Conservation (phyloP, 129 eudicot species). For the Escallonia herrerae region DNA sequence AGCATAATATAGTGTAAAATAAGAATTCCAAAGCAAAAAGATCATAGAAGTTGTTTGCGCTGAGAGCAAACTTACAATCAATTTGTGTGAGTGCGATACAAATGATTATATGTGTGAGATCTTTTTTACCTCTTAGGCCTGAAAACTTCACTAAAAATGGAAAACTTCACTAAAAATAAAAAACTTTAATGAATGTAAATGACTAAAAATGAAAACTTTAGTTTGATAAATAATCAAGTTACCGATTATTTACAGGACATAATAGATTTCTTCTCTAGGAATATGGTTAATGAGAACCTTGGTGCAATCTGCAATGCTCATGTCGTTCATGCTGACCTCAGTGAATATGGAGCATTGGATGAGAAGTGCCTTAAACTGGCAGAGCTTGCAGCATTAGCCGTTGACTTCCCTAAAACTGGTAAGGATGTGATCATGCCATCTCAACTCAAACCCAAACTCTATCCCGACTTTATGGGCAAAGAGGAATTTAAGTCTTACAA, state of each 20-base stretch:
- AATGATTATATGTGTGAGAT: too few relatives aligned
- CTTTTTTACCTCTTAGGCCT: too few relatives aligned
- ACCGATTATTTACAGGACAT: slow-evolving; percentile 42
- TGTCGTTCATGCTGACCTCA: slow-evolving; percentile 71
- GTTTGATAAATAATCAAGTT: too few relatives aligned
- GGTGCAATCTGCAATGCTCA: slow-evolving; percentile 81
- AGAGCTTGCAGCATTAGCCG: slow-evolving; percentile 65
- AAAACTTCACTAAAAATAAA: too few relatives aligned
- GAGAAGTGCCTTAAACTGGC: slow-evolving; percentile 57
- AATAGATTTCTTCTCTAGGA: slow-evolving; percentile 46
- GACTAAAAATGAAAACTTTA: too few relatives aligned
- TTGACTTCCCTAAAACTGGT: slow-evolving; percentile 79
- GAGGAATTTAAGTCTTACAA: slow-evolving; percentile 43
- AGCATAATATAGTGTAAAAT: too few relatives aligned
- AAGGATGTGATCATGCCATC: slow-evolving; percentile 50
- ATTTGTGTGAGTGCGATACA: too few relatives aligned
- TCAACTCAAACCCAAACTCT: slow-evolving; percentile 44
- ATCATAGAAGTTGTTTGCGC: too few relatives aligned
- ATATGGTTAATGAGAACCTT: slow-evolving; percentile 67
- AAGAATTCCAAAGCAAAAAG: too few relatives aligned
- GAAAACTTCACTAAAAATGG: too few relatives aligned
- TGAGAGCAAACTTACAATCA: too few relatives aligned
- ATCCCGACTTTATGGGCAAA: slow-evolving; percentile 80
- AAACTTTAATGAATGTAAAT: too few relatives aligned
- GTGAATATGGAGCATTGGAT: slow-evolving; percentile 57